Percentiles rank a stretch among this genome's conserved stretches.
Conservation (phyloP, 805 yeast genomes). For the Metschnikowia continentalis region DNA sequence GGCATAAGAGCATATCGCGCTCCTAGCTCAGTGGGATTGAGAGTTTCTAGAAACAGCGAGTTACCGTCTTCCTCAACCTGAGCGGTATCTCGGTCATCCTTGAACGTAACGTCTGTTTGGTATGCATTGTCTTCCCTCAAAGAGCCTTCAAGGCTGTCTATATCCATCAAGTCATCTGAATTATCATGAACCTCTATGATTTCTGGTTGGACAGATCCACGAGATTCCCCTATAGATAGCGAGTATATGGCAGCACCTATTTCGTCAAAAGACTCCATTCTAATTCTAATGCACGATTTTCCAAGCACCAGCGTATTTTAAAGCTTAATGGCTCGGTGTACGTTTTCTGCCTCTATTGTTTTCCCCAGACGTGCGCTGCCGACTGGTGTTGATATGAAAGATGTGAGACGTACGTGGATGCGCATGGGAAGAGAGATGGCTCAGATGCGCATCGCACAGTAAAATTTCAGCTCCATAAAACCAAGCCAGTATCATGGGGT, state of each 20-base stretch:
- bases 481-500: slow-evolving; percentile 27
- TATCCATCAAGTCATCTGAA: slow-evolving; percentile 22
- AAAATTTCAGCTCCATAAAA: neutral
- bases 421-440: neutral
- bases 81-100: neutral
- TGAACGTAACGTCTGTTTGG: neutral
- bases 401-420: neutral
- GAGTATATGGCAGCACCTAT: slow-evolving; percentile 14
- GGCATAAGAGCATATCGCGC: slow-evolving; percentile 37
- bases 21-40: slow-evolving; percentile 40
- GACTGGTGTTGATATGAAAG: neutral
- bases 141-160: slow-evolving; percentile 13
- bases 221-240: slow-evolving; percentile 10
- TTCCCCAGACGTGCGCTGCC: neutral
- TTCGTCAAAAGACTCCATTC: slow-evolving; percentile 15
- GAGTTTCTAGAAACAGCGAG: slow-evolving; percentile 16
- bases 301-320: neutral
- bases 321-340: neutral
- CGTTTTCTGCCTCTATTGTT: neutral
- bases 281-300: neutral
- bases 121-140: neutral
- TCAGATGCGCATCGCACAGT: slow-evolving; percentile 13
- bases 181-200: neutral
- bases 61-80: slow-evolving; percentile 4
- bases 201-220: neutral